A percentile compares a stretch with the other conserved stretches of the same genome.
phyloP scores from a whole-genome alignment of 495 filamentous ascomycete species.

The Aspergillus biplanus region DNA sequence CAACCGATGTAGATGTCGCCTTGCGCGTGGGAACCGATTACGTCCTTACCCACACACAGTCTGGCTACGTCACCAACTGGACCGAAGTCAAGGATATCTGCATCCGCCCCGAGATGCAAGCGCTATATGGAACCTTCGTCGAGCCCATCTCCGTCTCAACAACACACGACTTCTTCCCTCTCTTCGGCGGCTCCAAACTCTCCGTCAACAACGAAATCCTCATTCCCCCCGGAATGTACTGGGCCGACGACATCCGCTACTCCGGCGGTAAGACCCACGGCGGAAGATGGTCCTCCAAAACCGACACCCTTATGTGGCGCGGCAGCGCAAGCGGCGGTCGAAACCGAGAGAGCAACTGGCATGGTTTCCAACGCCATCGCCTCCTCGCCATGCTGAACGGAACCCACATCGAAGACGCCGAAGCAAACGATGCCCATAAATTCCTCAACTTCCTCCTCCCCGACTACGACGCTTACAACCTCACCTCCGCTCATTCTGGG shows the following conservation, averaged over 20 bases:
- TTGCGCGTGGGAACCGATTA: slow-evolving; percentile 42
- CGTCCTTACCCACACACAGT: slow-evolving; percentile 26
- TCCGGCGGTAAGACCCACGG: slow-evolving; percentile 53
- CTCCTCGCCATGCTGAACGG: slow-evolving; percentile 65
- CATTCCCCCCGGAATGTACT: slow-evolving; percentile 70
- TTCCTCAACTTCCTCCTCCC: slow-evolving; percentile 28
- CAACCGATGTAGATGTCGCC: slow-evolving; percentile 36
- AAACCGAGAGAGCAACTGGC: slow-evolving; percentile 34
- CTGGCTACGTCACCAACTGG: slow-evolving; percentile 63
- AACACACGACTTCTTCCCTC: slow-evolving; percentile 60
- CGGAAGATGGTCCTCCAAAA: slow-evolving; percentile 55
- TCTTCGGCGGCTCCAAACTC: slow-evolving; percentile 73
- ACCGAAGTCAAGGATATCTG: slow-evolving; percentile 63
- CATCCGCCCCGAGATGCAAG: slow-evolving; percentile 56
- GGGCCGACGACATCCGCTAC: slow-evolving; percentile 64
- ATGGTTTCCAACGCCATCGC: slow-evolving; percentile 46
- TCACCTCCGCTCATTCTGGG: slow-evolving; percentile 7
- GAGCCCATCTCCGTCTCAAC: slow-evolving; percentile 58
- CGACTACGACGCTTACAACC: slow-evolving; percentile 21
- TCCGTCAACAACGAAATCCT: slow-evolving; percentile 75
- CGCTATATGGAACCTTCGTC: slow-evolving; percentile 67
- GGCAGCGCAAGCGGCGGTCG: slow-evolving; percentile 48
- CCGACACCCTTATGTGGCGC: slow-evolving; percentile 52
- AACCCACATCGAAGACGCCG: slow-evolving; percentile 48
- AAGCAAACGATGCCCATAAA: slow-evolving; percentile 20